Evolutionary conservation across 768 basidiomycete species (phyloP), one percentile per base, ranked within the genome.

Genomic region (Strobilomyces confusus): DNA sequence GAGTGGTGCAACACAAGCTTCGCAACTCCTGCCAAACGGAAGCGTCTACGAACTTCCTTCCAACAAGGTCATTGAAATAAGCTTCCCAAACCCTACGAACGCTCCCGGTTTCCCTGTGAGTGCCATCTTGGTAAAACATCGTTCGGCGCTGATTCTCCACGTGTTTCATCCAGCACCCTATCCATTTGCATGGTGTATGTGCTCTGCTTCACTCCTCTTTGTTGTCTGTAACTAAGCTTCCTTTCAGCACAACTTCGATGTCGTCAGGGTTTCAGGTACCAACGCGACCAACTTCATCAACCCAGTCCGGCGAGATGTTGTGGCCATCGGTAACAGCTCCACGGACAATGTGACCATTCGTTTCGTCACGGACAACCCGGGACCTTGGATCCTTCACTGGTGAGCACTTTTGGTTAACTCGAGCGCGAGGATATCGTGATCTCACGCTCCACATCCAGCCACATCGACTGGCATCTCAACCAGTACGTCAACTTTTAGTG

Each of bases 331-430:
- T 25, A 46, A 17, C 2, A 43, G 32, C 3, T 51, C 77, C 64
- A 59, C 49, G 3, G 66, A 79, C 69, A 68, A 77, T 60, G 79
- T 80, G 25, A 77, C 77, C 5, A 72, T 88, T 46, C 77, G 83
- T 48, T 86, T 83, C 66, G 63, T 68, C 19, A 84, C 83, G 0
- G 79, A 87, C 56, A 87, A 87, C 63, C 75, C 84, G 2, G 86
- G 85, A 9, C 78, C 80, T 13, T 84, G 82, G 58, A 22, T 51
- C 34, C 50, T 51, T 22, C 50, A 52, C 20, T 52, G 51, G 51
- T 45, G 51, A 52, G 51, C 23, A 12, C 34, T 36, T 3, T 1
- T 15, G 2, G 34, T 20, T 3, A 1, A 9, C 14, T 25, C 13
- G 3, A 22, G 5, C n/a, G 0, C 5, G 23, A 11, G 22, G 2